Base-by-base conservation (phyloP, 2,329 filamentous ascomycete genomes). In the Cryphonectria japonica region DNA sequence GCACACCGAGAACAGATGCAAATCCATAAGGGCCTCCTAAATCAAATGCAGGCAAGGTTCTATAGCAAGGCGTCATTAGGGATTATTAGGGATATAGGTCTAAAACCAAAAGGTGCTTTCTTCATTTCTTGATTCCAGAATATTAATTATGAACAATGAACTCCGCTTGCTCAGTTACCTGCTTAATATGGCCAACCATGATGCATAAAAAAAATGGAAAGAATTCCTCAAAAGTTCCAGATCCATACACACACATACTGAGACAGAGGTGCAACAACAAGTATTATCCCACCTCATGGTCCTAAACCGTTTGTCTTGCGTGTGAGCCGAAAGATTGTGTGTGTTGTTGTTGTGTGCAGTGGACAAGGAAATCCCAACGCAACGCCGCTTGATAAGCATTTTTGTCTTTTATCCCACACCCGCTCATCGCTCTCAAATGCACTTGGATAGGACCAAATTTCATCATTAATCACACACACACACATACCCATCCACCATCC, bases 91-190 rank as follows among this genome's bases (percentile, higher is more conserved):
- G 37, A 41, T 43, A 43, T 43, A 43, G 14, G 41, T 16, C 41
- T 14, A 16, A 16, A 43, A 43, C 41, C 41, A 60, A 16, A 62
- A 39, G 46, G 46, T n/a, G 7, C 2, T 50, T n/a, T 22, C 22
- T 19, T 57, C 43, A 3, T 50, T n/a, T 57, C 43, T 52, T 50
- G 19, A 16, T 64, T 37, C 64, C 32, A 54, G n/a, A 64, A 65
- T 65, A 67, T 64, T 66, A 50, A 66, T 68, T 62, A 66, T 66
- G 41, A 72, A 60, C 71, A 61, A 70, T 37, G 43, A 67, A n/a
- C 34, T 43, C 43, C 13, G 19, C 46, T 67, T 67, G 67, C 39
- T 54, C 65, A 34, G 63, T 26, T 41, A 65, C 43, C 29, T 70
- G 2, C 46, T n/a, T 50, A 3, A 59, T 54, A 26, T 62, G 43